phyloP scores from a whole-genome alignment of 164 flowering plant species.

The Piper betle region DNA sequence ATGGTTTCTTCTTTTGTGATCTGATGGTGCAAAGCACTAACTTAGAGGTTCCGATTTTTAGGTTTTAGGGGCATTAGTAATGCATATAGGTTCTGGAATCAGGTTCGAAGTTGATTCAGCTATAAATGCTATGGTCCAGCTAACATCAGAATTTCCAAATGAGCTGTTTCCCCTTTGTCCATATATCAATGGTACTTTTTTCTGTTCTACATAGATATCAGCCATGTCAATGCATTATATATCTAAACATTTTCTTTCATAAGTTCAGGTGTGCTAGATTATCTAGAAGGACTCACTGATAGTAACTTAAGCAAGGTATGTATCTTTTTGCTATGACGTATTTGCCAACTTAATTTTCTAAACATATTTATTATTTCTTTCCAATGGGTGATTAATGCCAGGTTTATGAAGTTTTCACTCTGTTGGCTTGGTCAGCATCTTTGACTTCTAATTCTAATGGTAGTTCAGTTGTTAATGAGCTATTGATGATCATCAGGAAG shows the following conservation, averaged over 20 bases:
- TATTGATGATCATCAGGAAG: slow-evolving; percentile 66
- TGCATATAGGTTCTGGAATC: slow-evolving; percentile 70
- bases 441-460: slow-evolving; percentile 29
- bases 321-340: not conserved
- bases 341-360: not conserved
- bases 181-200: slow-evolving; percentile 47
- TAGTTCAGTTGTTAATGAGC: slow-evolving; percentile 62
- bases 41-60: slow-evolving; percentile 12
- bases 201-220: not conserved
- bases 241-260: not conserved
- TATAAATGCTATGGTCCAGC: slow-evolving; percentile 48
- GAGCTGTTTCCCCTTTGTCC: slow-evolving; percentile 54
- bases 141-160: slow-evolving; percentile 41
- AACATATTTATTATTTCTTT: not conserved
- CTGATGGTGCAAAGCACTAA: too few relatives aligned
- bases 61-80: slow-evolving; percentile 65
- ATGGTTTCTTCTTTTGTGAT: too few relatives aligned
- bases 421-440: slow-evolving; percentile 43
- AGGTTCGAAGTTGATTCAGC: slow-evolving; percentile 62
- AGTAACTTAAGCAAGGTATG: slow-evolving; percentile 53
- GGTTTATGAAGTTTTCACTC: slow-evolving; percentile 75
- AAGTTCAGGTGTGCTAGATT: slow-evolving; percentile 62
- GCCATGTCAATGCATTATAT: not conserved
- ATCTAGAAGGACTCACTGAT: slow-evolving; percentile 58
- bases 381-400: slow-evolving; percentile 13